Conservation (phyloP, 306 rosid genomes). For the Luffa aegyptiaca region DNA sequence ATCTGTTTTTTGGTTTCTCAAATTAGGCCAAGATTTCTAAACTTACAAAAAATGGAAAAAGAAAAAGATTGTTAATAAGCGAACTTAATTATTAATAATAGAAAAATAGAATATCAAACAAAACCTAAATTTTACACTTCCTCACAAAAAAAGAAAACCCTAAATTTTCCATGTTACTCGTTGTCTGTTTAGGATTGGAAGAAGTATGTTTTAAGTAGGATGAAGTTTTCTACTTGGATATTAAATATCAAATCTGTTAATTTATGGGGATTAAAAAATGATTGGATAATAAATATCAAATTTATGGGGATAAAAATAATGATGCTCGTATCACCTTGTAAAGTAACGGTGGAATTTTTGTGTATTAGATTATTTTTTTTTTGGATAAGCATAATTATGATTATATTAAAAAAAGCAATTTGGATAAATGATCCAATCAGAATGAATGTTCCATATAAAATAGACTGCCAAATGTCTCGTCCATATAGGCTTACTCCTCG, state of each 20-base stretch:
- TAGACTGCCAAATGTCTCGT: background rate
- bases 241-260: background rate
- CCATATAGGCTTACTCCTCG: background rate
- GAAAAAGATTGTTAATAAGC: no score
- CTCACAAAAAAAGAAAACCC: background rate
- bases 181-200: background rate
- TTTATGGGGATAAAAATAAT: background rate
- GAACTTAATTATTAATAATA: no score
- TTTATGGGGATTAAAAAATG: background rate
- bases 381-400: background rate
- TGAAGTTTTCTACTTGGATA: background rate
- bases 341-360: background rate
- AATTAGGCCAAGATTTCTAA: background rate
- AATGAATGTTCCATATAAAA: background rate
- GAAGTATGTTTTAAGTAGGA: background rate
- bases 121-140: background rate
- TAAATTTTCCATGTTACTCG: background rate
- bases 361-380: background rate
- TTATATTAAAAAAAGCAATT: background rate
- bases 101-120: background rate
- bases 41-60: no score
- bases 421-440: background rate
- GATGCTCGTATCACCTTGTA: background rate
- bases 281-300: no score
- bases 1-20: background rate